Evolutionary conservation across 75 land plant species (phyloP), one percentile per base, ranked within the genome.

Genomic region (Chamaecyparis obtusa): DNA sequence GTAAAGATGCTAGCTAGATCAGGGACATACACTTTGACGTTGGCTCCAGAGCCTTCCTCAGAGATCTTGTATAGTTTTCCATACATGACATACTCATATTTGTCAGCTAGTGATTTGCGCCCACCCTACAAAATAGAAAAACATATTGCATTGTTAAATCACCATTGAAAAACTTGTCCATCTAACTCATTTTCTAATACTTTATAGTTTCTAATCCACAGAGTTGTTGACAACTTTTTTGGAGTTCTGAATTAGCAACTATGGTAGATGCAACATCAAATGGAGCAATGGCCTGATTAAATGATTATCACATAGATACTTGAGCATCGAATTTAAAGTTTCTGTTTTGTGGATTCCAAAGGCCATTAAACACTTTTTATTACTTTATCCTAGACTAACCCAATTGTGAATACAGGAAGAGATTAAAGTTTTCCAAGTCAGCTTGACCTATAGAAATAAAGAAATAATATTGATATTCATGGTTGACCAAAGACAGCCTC

Each of bases 71-170:
- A 98, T 33, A 96, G 91, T 89, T 95, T 96, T 72, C 99, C 99
- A 89, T 96, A 96, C 98, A 98, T 96, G 21, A 96, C 94, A 86
- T 96, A 98, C 83, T 98, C 99, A 88, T 88, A 98, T 74, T 93
- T 94, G 89, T 98, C 99, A 14, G 99, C 99, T 46, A 98, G 94
- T 69, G 97, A 87, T 83, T 93, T 94, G 41, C 91, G 88, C 89
- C 93, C 97, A 74, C 36, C 33, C 76, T 74, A 36, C 36, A 74
- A 74, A 74, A 74, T 74, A 33, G 41, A 24, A 33, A 74, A 74
- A 33, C 15, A 33, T 32, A 74, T 24, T 64, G n/a, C 9, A 74
- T 3, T 74, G 76, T 74, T 74, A 74, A 74, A 74, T 36, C 37
- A 11, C 14, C 76, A 11, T 33, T 2, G 36, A 32, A 32, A 74